phyloP scores from a whole-genome alignment of 164 flowering plant species.

The Tetracentron sinense region DNA sequence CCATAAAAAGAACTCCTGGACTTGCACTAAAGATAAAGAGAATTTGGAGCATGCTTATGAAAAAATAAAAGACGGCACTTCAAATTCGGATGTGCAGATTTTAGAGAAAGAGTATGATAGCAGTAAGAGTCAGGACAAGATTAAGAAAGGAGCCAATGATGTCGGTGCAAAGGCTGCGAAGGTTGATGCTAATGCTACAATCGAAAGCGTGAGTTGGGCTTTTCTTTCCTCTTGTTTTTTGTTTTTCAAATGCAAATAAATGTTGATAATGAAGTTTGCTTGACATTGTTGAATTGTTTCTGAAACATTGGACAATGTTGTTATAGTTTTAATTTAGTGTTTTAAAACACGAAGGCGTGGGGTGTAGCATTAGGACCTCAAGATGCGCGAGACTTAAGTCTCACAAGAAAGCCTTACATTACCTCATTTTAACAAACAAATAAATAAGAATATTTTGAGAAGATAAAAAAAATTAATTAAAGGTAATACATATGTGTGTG shows the following conservation, averaged over 20 bases:
- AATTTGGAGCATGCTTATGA: conserved; percentile 16
- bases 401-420: no score
- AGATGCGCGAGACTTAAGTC: no score
- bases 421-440: no score
- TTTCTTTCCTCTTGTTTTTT: neutral
- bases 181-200: conserved; percentile 16
- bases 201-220: conserved; percentile 11
- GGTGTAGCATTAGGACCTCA: no score
- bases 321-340: no score
- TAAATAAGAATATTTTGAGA: no score
- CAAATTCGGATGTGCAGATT: no score
- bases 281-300: neutral
- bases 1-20: conserved; percentile 11
- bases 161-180: conserved; percentile 8
- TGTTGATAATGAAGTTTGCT: neutral
- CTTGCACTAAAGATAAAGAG: conserved; percentile 29
- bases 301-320: no score
- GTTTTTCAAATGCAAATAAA: neutral
- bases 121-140: conserved; percentile 11
- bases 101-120: conserved; percentile 9
- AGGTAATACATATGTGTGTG: no score
- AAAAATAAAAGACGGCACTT: conserved; percentile 14
- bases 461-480: no score
- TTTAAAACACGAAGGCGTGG: no score
- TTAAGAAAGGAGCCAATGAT: conserved; percentile 5